phyloP scores from a whole-genome alignment of 1,284 basidiomycete genomes.

The Cystobasidium slooffiae region DNA sequence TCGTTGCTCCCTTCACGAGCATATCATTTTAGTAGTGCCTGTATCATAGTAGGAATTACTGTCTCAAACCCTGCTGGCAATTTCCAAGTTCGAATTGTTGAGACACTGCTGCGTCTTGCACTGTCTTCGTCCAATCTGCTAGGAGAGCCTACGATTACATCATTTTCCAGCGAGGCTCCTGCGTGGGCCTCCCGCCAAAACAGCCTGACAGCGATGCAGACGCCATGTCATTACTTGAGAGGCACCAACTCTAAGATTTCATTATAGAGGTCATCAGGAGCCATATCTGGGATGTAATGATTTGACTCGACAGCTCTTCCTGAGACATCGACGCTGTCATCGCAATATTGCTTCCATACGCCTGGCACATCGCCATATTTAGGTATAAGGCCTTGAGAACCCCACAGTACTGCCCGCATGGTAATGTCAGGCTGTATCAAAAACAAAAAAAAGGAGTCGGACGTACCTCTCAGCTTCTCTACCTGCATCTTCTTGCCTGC shows the following conservation, averaged over 20 bases:
- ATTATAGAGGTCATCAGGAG: slow-evolving; percentile 14
- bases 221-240: not conserved
- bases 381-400: slow-evolving; percentile 56
- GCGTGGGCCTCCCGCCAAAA: no score
- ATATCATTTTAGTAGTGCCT: slow-evolving; percentile 13
- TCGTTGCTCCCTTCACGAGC: not conserved
- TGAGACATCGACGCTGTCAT: slow-evolving; percentile 47
- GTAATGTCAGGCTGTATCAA: no score
- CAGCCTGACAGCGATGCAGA: not conserved
- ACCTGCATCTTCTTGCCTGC: slow-evolving; percentile 53
- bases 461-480: slow-evolving; percentile 29
- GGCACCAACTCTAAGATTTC: slow-evolving; percentile 30
- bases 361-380: slow-evolving; percentile 51
- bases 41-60: slow-evolving; percentile 7
- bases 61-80: no score
- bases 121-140: no score
- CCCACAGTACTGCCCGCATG: slow-evolving; percentile 58
- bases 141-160: no score
- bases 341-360: slow-evolving; percentile 54
- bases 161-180: no score
- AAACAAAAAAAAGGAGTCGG: no score
- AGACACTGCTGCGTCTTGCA: no score
- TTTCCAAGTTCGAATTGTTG: no score
- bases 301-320: slow-evolving; percentile 54
- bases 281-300: slow-evolving; percentile 57